These are phyloP conservation scores for Orbilia oligospora DNA, from an alignment of 2,329 filamentous ascomycete species.

Conservation along the genomic window DNA sequence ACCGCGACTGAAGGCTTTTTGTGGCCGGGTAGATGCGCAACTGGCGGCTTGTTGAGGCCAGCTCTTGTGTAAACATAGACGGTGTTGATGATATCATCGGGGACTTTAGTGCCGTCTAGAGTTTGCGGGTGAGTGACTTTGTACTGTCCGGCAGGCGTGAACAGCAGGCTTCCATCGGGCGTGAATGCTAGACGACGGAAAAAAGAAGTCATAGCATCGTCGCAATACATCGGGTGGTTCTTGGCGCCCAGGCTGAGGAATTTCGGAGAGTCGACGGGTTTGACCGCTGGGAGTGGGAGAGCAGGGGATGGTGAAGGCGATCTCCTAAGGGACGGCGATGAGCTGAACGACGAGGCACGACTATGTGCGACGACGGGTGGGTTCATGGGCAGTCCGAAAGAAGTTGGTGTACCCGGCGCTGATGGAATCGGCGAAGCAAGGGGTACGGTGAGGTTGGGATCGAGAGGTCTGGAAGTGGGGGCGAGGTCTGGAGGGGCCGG, in stretches of 20 bases:
- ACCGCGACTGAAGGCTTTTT: conserved; percentile 98
- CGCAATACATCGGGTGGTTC: conserved; percentile 92
- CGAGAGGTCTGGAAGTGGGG: conserved; percentile 73
- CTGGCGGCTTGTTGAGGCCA: conserved; percentile 94
- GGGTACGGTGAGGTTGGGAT: conserved; percentile 70
- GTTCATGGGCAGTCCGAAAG: conserved; percentile 93
- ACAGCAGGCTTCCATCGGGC: conserved; percentile 90
- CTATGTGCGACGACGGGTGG: conserved; percentile 89
- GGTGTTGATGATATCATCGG: conserved; percentile 92
- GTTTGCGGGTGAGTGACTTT: conserved; percentile 81
- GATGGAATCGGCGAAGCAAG: conserved; percentile 89
- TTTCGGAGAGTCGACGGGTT: conserved; percentile 92
- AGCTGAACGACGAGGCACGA: conserved; percentile 91
- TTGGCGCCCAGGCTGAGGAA: conserved; percentile 79
- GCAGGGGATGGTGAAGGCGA: conserved; percentile 95
- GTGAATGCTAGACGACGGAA: conserved; percentile 95
- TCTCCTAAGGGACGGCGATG: conserved; percentile 81
- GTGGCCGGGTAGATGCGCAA: conserved; percentile 94
- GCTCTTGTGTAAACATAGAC: conserved; percentile 98
- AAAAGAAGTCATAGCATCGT: conserved; percentile 96
- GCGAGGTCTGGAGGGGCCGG: conserved; percentile 87
- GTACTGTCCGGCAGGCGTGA: conserved; percentile 96
- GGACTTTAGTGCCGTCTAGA: conserved; percentile 78
- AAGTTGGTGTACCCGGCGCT: conserved; percentile 92
- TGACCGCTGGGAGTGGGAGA: conserved; percentile 92